Base-by-base conservation (phyloP, 192 early-diverging fungal genomes). In the Gigaspora rosea region DNA sequence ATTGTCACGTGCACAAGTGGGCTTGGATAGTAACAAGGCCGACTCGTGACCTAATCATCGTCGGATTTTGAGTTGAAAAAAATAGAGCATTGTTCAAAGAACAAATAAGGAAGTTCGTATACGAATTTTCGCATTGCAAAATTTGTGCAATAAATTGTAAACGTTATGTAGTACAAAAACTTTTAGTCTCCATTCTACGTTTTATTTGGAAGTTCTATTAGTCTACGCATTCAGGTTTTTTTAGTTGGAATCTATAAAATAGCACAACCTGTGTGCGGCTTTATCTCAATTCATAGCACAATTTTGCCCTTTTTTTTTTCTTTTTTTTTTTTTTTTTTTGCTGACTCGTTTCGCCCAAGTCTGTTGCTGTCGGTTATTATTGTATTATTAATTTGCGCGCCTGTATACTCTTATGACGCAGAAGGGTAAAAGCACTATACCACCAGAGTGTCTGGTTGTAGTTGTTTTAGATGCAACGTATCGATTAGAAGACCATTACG, bases 401-500 rank as follows among this genome's bases (percentile, higher is more conserved):
- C 7, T 41, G 7, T 41, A 41, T 41, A 41, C 41, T 41, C 41
- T 7, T 41, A 65, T 65, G 63, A 27, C 18, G 36, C 63, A 65
- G 36, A 65, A 65, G 35, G 36, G 18, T 18, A 65, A 41, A 56
- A n/a, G 52, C 52, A 56, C 15, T 56, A 13, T n/a, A 27, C 15
- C 64, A 15, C 64, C 64, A 66, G 64, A 66, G 36, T 47, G 16
- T 57, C 56, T 71, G 70, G 70, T 71, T 56, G 82, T 85, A 12
- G 71, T 87, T 69, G 86, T 87, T n/a, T 59, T 87, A 54, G 86
- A 87, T 71, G 82, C 83, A 18, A 80, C 84, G 6, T 82, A 81
- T 33, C 74, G 65, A 35, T 75, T 87, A 75, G 79, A 72, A 16
- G 76, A 79, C 9, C 70, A 83, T 68, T 82, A 84, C 54, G 63